These are phyloP conservation scores for Phytopythium mirpurense DNA, from an alignment of 352 stramenopile species.

Conservation along the genomic window DNA sequence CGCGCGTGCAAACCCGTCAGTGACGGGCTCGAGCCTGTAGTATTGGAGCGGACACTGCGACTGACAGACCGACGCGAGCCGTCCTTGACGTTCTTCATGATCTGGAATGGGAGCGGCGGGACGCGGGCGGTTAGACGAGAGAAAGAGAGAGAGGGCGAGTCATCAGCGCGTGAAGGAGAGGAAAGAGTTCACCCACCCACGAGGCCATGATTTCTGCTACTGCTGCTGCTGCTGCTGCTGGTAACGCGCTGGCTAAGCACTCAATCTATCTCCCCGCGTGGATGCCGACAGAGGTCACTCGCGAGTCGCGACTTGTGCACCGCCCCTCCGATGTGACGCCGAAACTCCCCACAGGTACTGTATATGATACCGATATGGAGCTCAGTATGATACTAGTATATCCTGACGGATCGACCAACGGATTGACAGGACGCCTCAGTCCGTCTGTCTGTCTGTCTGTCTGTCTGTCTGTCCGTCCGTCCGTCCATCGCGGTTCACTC, in stretches of 20 bases:
- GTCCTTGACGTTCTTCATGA: conserved; percentile 78
- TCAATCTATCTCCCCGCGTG: no score
- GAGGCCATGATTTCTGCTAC: conserved; percentile 26
- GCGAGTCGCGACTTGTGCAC: conserved; percentile 1
- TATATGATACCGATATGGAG: conserved; percentile 1
- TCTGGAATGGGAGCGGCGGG: conserved; percentile 12
- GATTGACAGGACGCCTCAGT: neutral
- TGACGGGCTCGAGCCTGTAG: neutral
- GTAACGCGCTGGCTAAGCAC: no score
- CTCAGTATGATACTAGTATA: conserved; percentile 1
- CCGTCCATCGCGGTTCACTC: no score
- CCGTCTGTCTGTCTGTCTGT: no score
- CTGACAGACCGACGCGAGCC: conserved; percentile 43
- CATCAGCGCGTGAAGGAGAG: neutral
- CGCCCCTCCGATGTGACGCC: neutral
- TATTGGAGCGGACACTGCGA: neutral
- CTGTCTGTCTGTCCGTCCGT: no score
- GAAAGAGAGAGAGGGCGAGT: no score
- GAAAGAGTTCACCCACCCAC: conserved; percentile 19
- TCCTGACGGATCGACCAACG: neutral
- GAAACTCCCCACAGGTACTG: no score
- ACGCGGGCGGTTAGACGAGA: conserved; percentile 1
- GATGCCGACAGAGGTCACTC: no score
- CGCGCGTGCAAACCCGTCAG: neutral
- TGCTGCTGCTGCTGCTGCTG: conserved; percentile 2